These are phyloP conservation scores for Fusarium caatingaense DNA, from an alignment of 2,329 filamentous ascomycete genomes.

Conservation along the genomic window DNA sequence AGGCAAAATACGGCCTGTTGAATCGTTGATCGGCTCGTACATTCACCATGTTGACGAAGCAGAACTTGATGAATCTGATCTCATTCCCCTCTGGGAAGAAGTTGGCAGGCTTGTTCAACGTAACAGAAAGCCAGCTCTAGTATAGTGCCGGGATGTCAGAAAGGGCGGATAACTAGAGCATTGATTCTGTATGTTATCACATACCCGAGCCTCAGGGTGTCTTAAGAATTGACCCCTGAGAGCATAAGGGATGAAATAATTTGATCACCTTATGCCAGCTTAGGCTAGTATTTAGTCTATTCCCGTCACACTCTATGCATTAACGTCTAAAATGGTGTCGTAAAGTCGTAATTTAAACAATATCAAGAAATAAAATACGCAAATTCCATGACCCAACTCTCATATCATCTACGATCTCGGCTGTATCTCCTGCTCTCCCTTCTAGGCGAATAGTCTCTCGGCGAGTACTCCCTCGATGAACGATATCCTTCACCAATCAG, in stretches of 20 bases:
- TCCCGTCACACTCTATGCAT: slow-evolving; percentile 14
- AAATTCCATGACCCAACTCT: not conserved
- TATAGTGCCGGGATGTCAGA: not conserved
- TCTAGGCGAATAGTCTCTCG: slow-evolving; percentile 40
- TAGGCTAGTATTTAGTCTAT: not conserved
- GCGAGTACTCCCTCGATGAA: slow-evolving; percentile 37
- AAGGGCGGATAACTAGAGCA: not conserved
- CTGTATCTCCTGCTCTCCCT: slow-evolving; percentile 41
- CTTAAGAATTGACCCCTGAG: too few species aligned
- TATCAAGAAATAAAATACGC: slow-evolving; percentile 7
- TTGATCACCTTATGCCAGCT: too few species aligned
- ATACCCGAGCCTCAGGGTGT: too few species aligned
- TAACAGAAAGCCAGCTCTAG: not conserved
- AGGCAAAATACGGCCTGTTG: not conserved
- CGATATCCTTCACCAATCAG: slow-evolving; percentile 30
- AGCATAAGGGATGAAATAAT: too few species aligned
- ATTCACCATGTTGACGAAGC: not conserved
- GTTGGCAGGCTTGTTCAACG: not conserved
- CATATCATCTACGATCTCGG: slow-evolving; percentile 22
- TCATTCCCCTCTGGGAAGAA: not conserved
- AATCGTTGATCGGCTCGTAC: not conserved
- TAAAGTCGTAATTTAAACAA: slow-evolving; percentile 32
- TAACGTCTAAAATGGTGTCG: slow-evolving; percentile 21
- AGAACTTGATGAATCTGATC: not conserved
- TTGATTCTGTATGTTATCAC: not conserved